Evolutionary conservation across 306 rosid genomes (phyloP), one percentile per base, ranked within the genome.

Genomic region (Gleditsia sinensis): DNA sequence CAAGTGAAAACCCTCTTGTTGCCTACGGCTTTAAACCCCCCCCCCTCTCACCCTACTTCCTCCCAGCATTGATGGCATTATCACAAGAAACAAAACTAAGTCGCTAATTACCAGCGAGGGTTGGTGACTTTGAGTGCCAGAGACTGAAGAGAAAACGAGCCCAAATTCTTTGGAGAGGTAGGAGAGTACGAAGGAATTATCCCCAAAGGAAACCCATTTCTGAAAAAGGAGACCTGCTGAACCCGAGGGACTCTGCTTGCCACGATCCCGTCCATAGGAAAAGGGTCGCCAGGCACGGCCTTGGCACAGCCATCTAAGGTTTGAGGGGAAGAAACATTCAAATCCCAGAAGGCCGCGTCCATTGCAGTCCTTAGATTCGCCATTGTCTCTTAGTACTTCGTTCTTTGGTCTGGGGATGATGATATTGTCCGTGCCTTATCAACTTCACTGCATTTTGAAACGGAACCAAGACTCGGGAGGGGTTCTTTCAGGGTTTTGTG

Each of bases 271-370:
- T 94, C 97, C 34, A 86, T 69, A 23, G 98, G 97, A 45, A 89
- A 60, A 0, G 98, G 90, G 54, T 83, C 87, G 16, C 92, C 96
- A 0, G 97, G 97, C 3, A 94, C 79, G 46, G 79, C 74, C 77
- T 88, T 90, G 43, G 86, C 94, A 12, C 82, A 45, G 14, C 96
- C 97, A 11, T 87, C 89, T 2, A 89, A 81, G 75, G 71, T 67
- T 30, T 68, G 96, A 62, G 98, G 89, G 0, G 98, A 83, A 0
- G 96, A 72, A 14, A 91, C 73, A 72, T 91, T 86, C 48, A 83
- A 50, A 73, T 91, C 94, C 94, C 92, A 85, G 83, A 91, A 94
- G 19, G 91, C 70, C 0, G 97, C 89, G 78, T 91, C 98, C 86
- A 94, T 94, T 53, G 94, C 89, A 16, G 98, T 86, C 77, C 84